A percentile compares a stretch with the other conserved stretches of the same genome.
These are phyloP conservation scores for Musa acuminata DNA, from an alignment of 176 grass and related monocot genomes.

Conservation along the genomic window DNA sequence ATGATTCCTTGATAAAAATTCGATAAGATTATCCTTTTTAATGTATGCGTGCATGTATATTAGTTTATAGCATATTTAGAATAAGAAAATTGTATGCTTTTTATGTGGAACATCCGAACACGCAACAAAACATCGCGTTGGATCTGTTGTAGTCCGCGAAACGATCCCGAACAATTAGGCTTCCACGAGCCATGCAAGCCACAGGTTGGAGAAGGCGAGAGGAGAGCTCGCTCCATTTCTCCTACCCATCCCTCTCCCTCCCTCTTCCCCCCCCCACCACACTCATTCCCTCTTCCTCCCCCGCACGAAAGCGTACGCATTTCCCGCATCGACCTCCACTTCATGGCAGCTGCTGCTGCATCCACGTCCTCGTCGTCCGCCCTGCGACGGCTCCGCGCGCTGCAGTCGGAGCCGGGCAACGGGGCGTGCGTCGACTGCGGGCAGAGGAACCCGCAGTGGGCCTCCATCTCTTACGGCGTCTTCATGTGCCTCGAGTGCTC, in stretches of 20 bases:
- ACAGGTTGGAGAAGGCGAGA: neutral
- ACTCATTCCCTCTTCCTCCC: neutral
- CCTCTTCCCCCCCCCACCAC: neutral
- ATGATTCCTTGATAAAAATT: too few relatives aligned
- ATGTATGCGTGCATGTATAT: too few relatives aligned
- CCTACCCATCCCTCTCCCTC: neutral
- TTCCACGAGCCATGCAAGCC: neutral
- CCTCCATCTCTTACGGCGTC: slow-evolving; percentile 5
- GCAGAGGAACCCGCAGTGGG: slow-evolving; percentile 13
- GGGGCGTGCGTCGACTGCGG: slow-evolving; percentile 1
- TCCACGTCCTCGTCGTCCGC: neutral
- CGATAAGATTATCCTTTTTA: too few relatives aligned
- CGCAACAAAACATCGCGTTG: neutral
- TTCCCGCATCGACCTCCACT: neutral
- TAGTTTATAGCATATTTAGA: too few relatives aligned
- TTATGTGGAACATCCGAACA: neutral
- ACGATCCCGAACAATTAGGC: neutral
- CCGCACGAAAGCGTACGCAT: neutral
- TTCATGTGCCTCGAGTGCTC: slow-evolving; percentile 15
- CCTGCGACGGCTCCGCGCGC: slow-evolving; percentile 2
- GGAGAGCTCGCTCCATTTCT: neutral
- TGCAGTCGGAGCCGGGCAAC: slow-evolving; percentile 1
- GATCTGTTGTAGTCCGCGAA: neutral
- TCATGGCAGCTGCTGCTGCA: neutral
- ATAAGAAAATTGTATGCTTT: neutral